Base-by-base conservation (phyloP, 2,329 filamentous ascomycete genomes). In the Fusarium anguioides region DNA sequence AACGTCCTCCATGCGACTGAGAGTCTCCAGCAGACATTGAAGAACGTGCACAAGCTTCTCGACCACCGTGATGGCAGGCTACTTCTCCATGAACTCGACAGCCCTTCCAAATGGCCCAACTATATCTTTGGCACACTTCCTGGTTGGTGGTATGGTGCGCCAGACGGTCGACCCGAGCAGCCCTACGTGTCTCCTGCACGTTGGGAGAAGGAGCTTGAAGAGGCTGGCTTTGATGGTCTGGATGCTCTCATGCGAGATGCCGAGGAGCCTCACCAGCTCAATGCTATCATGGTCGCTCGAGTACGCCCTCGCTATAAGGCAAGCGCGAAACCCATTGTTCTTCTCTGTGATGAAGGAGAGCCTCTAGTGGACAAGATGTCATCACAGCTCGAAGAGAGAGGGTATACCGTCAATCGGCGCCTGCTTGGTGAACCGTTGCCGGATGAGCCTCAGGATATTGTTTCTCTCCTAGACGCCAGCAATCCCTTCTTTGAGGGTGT, bases 61-160 rank as follows among this genome's bases (percentile, higher is more conserved):
- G 62, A 69, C 8, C 75, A 77, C 21, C 31, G 36, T 0, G 69
- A 72, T 9, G 80, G 79, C 0, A 67, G 69, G 20, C 63, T 80
- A 0, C 42, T 76, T 8, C 42, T 79, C 6, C 68, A 73, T 10
- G 78, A 79, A 39, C 70, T 76, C 4, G 54, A 53, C 31, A 62
- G 70, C 0, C 59, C 64, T 8, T 45, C 62, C 8, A 72, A 72
- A 18, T 75, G 70, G 52, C 65, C 52, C 24, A 76, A 76, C 44
- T 74, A 69, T 53, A 69, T 77, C 27, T 68, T 75, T 18, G 76
- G 77, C 1, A 52, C 68, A 0, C 62, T 77, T 15, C 61, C 72
- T 0, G 72, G 73, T 3, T 81, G 79, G 79, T 81, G 79, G 79
- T 61, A 75, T 8, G 77, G 78, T 6, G 62, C 48, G 4, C 66